Evolutionary conservation across 1,139 yeast genomes (phyloP), one percentile per base, ranked within the genome.

Genomic region (Saccharomyces hybrid): DNA sequence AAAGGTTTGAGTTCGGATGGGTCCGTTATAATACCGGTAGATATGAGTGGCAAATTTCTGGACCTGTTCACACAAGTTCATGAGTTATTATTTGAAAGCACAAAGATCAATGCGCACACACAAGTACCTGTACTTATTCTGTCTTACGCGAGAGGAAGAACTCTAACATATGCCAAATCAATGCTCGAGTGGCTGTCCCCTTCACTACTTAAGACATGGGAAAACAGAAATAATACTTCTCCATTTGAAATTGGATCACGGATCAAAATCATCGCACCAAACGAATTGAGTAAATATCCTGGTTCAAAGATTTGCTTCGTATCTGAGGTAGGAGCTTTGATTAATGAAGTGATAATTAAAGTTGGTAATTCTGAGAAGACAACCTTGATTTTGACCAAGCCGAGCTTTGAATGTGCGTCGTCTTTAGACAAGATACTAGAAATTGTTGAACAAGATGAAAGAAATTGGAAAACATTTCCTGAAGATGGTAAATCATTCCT

Each of bases 101-200:
- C 64, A 14, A 61, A 61, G 50, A 58, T 57, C 16, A 57, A 62
- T 16, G 52, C 55, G 16, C 56, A 58, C 50, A 55, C 58, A 29
- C 73, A 72, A 53, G 72, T 84, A 14, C 97, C 97, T 0, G 83
- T 95, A 11, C 75, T 88, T 50, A 78, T 89, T 60, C 73, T 88
- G 29, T 83, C 96, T 3, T 85, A 84, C 64, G 85, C 91, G 1
- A 96, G 95, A 19, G 81, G 89, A 1, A 83, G 93, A 65, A 80
- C 88, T 2, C 73, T 93, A 59, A 80, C 86, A 44, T 89, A 87
- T 68, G 97, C 97, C 0, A 82, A 90, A 19, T 86, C 89, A 55
- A 86, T 93, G 83, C 73, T 91, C 27, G 99, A 95, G 72, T 95
- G 98, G 98, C 87, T 93, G 93, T 83, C 95, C 0, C 80, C 91